Percentiles rank a stretch among this genome's conserved stretches.
These are phyloP conservation scores for Nigrospora oryzae DNA, from an alignment of 2,329 filamentous ascomycete genomes.

Conservation along the genomic window DNA sequence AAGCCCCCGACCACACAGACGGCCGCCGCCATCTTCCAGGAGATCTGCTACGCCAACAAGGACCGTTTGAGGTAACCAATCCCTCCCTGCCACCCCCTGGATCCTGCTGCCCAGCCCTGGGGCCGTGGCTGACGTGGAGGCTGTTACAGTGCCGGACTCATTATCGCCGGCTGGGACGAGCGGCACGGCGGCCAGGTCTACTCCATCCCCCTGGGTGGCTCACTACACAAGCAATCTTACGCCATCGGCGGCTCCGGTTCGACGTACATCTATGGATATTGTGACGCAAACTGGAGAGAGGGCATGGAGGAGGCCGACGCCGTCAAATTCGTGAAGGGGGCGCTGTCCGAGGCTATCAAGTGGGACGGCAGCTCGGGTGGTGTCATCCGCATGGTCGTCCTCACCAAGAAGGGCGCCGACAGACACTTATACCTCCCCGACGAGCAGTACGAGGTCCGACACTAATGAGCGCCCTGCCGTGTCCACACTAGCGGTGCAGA, in stretches of 20 bases:
- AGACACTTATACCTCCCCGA: conserved; percentile 95
- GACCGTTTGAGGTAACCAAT: conserved; percentile 69
- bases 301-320: conserved; percentile 89
- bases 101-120: neutral
- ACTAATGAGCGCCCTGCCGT: conserved; percentile 34
- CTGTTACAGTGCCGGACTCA: conserved; percentile 71
- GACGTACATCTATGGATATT: conserved; percentile 99
- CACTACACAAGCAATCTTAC: conserved; percentile 94
- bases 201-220: conserved; percentile 91
- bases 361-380: conserved; percentile 98
- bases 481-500: no score
- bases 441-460: conserved; percentile 69
- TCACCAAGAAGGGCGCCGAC: conserved; percentile 83
- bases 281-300: conserved; percentile 92
- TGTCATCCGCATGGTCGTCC: conserved; percentile 94
- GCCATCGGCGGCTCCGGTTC: conserved; percentile 94
- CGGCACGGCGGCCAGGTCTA: conserved; percentile 95
- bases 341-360: conserved; percentile 91
- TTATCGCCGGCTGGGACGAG: conserved; percentile 96
- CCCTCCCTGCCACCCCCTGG: no score
- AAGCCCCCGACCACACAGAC: conserved; percentile 90
- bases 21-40: conserved; percentile 92
- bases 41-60: conserved; percentile 97
- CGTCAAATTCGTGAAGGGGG: conserved; percentile 84
- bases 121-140: neutral